These are phyloP conservation scores for Lentithecium fluviatile DNA, from an alignment of 495 filamentous ascomycete genomes.

Conservation along the genomic window DNA sequence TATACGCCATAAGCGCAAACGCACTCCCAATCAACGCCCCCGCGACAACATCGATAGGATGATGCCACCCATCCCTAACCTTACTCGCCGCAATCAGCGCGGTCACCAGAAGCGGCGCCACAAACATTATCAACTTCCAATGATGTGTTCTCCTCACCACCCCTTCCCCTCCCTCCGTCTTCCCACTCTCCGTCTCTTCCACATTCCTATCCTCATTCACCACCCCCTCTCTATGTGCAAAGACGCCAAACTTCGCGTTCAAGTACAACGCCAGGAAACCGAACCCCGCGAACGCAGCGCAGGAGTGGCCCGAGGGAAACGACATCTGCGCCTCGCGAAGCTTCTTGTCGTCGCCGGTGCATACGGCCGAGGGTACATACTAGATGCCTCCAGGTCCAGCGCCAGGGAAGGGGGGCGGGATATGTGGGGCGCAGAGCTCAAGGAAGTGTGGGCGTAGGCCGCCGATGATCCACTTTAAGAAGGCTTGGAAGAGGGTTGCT, in stretches of 20 bases:
- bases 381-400: neutral
- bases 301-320: constrained; percentile 62
- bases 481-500: constrained; percentile 56
- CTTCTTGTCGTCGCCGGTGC: constrained; percentile 3
- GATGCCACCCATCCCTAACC: constrained; percentile 45
- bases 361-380: neutral
- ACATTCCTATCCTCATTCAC: neutral
- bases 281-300: constrained; percentile 58
- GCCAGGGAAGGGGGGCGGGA: neutral
- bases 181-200: neutral
- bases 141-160: constrained; percentile 2
- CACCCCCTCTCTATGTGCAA: constrained; percentile 25
- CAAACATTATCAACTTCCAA: constrained; percentile 45
- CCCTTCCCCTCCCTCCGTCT: neutral
- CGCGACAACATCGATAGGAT: constrained; percentile 60
- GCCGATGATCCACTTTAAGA: constrained; percentile 57
- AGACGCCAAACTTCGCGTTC: constrained; percentile 65
- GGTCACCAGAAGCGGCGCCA: constrained; percentile 42
- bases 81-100: constrained; percentile 33
- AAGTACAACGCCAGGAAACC: constrained; percentile 60
- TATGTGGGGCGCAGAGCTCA: constrained; percentile 52
- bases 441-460: constrained; percentile 61
- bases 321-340: constrained; percentile 52
- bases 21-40: constrained; percentile 58
- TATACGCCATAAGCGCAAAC: constrained; percentile 58